These are phyloP conservation scores for Anthostomella pinea DNA, from an alignment of 2,329 filamentous ascomycete genomes.

Conservation along the genomic window DNA sequence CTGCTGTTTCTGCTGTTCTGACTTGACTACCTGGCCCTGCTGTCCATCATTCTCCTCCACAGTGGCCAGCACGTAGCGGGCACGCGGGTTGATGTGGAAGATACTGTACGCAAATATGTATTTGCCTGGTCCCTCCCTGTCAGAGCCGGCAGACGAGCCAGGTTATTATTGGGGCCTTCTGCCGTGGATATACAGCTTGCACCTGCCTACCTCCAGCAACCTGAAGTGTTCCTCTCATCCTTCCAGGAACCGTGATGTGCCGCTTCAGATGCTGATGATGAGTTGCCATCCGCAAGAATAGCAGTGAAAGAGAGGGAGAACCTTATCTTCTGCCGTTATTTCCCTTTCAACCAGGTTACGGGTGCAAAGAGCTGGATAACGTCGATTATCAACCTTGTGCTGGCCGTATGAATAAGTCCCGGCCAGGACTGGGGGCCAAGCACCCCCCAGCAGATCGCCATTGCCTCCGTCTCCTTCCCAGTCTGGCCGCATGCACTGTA, in stretches of 20 bases:
- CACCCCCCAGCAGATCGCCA: constrained; percentile 32
- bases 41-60: constrained; percentile 28
- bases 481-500: constrained; percentile 32
- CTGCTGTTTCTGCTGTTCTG: too few species aligned
- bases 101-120: constrained; percentile 17
- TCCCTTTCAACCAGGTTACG: too few species aligned
- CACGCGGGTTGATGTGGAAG: constrained; percentile 20
- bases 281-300: not conserved
- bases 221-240: too few species aligned
- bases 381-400: constrained; percentile 16
- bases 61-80: constrained; percentile 23
- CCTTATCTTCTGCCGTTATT: not conserved
- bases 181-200: constrained; percentile 14
- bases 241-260: too few species aligned
- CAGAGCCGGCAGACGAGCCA: constrained; percentile 30
- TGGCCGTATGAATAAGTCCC: constrained; percentile 25
- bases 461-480: constrained; percentile 33
- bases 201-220: constrained; percentile 3
- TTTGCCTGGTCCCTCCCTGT: constrained; percentile 20
- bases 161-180: constrained; percentile 17
- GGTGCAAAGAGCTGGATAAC: constrained; percentile 3
- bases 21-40: constrained; percentile 22
- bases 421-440: constrained; percentile 26
- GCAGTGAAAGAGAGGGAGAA: not conserved
- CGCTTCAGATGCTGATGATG: not conserved